Conservation (phyloP, 208 protist species). For the Porcisia hertigi region DNA sequence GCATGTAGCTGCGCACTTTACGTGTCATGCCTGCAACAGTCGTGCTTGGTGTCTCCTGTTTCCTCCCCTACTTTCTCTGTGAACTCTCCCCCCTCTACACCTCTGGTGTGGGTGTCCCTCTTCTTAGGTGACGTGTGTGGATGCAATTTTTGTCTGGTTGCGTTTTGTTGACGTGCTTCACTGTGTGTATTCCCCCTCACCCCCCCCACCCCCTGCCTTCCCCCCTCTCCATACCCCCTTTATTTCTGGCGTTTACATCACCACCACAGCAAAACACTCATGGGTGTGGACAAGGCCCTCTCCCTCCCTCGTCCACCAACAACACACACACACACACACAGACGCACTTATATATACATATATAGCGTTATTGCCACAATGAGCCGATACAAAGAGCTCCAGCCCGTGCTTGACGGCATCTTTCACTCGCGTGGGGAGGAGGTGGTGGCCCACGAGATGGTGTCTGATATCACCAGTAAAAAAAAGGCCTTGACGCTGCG, state of each 20-base stretch:
- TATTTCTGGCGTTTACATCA: not conserved
- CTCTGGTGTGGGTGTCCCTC: not conserved
- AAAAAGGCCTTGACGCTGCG: conserved; percentile 46
- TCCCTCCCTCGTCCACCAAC: not conserved
- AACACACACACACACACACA: not conserved
- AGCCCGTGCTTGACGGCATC: conserved; percentile 53
- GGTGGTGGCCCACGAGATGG: conserved; percentile 70
- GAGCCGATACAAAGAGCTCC: conserved; percentile 49
- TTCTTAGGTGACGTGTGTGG: not conserved
- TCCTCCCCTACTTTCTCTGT: not conserved
- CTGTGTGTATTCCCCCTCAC: not conserved
- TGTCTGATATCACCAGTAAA: conserved; percentile 62
- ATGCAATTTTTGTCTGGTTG: not conserved
- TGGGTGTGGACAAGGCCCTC: not conserved
- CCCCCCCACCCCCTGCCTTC: not conserved
- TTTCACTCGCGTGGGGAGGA: conserved; percentile 81
- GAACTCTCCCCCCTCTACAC: not conserved
- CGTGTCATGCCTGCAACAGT: not conserved
- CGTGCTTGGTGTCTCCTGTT: not conserved
- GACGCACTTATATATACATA: not conserved
- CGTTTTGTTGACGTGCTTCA: not conserved
- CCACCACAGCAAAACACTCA: not conserved
- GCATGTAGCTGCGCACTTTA: not conserved
- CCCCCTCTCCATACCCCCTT: not conserved
- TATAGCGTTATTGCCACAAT: conserved; percentile 19